Evolutionary conservation across 208 protist genomes (phyloP).

Genomic region (Trypanosoma scelopori): DNA sequence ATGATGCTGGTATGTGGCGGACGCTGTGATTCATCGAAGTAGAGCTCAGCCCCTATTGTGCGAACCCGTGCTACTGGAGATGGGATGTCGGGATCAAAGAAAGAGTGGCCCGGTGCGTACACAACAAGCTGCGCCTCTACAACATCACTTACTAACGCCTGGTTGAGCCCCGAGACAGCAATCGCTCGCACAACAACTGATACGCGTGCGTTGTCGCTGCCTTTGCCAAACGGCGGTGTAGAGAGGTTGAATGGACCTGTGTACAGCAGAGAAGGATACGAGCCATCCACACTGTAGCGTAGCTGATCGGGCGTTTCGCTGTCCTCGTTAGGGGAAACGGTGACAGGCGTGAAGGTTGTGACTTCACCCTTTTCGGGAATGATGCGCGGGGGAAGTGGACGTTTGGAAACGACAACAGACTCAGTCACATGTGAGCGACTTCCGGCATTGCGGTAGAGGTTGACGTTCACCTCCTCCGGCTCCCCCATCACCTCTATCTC

Average conservation of each 20-base stretch:
- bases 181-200: conserved; percentile 52
- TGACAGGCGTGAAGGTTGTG: conserved; percentile 67
- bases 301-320: conserved; percentile 60
- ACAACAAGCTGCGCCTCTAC: conserved; percentile 51
- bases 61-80: conserved; percentile 56
- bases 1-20: conserved; percentile 51
- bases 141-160: conserved; percentile 37
- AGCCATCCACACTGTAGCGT: conserved; percentile 81
- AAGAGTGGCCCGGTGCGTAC: conserved; percentile 52
- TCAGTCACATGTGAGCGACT: background rate
- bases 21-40: conserved; percentile 76
- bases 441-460: background rate
- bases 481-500: background rate
- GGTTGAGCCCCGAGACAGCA: conserved; percentile 29
- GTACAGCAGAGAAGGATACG: conserved; percentile 71
- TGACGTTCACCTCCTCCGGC: conserved; percentile 5
- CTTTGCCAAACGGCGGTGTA: conserved; percentile 34
- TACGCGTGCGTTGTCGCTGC: conserved; percentile 22
- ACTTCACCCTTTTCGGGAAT: conserved; percentile 59
- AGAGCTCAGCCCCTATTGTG: conserved; percentile 53
- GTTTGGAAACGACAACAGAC: background rate
- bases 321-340: conserved; percentile 49
- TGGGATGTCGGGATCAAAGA: conserved; percentile 56
- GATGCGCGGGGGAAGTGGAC: conserved; percentile 45
- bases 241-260: conserved; percentile 74